Percentiles rank a stretch among this genome's conserved stretches.
Evolutionary conservation across 306 rosid genomes (phyloP).

Genomic region (Gastrolobium bilobum): DNA sequence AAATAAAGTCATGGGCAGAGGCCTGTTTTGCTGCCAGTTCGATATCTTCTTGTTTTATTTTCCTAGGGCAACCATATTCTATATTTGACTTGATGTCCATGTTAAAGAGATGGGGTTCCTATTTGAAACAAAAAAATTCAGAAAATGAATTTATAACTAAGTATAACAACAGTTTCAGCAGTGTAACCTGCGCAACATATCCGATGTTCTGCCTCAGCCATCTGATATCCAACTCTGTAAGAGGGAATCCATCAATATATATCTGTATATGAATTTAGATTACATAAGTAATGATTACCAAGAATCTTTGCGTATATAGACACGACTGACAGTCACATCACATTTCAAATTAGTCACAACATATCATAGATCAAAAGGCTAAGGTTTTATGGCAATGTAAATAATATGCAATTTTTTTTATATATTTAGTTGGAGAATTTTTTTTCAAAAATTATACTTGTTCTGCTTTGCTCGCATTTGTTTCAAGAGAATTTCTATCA

Average conservation of each 20-base stretch:
- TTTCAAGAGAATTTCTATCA: slow-evolving; percentile 20
- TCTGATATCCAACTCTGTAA: slow-evolving; percentile 73
- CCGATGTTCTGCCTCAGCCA: slow-evolving; percentile 95
- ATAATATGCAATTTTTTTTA: neutral
- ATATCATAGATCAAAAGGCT: slow-evolving; percentile 8
- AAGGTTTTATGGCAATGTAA: neutral
- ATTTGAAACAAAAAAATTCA: slow-evolving; percentile 40
- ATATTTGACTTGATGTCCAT: slow-evolving; percentile 88
- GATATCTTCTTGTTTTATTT: slow-evolving; percentile 59
- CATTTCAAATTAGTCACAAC: slow-evolving; percentile 6
- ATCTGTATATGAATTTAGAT: slow-evolving; percentile 59
- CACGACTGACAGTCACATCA: neutral
- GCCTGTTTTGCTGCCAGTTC: slow-evolving; percentile 91
- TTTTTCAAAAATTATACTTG: neutral
- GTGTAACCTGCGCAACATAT: slow-evolving; percentile 80
- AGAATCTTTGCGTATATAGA: neutral
- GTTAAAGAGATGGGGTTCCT: slow-evolving; percentile 87
- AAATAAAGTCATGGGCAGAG: slow-evolving; percentile 82
- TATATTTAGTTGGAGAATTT: neutral
- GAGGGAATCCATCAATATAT: slow-evolving; percentile 77
- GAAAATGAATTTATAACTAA: neutral
- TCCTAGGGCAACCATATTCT: slow-evolving; percentile 70
- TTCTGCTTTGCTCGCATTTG: neutral
- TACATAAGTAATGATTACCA: neutral
- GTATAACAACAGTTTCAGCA: slow-evolving; percentile 41